Base-by-base conservation (phyloP, 2,329 filamentous ascomycete genomes). In the Xylaria sp. region DNA sequence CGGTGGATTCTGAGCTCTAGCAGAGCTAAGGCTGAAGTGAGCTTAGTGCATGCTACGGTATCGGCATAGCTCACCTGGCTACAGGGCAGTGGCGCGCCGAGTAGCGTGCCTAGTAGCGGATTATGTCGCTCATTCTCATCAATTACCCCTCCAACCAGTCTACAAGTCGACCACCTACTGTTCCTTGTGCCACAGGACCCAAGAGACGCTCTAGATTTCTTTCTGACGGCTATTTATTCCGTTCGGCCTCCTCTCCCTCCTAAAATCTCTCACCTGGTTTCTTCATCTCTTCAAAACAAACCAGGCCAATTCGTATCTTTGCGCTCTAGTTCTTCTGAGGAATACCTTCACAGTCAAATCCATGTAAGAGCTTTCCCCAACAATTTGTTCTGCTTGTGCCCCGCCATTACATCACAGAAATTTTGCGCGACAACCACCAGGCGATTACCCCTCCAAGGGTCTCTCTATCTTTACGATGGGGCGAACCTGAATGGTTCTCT, bases 361-460 rank as follows among this genome's bases (percentile, higher is more conserved):
- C 66, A 71, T 67, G 72, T 73, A 70, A 73, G 72, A 56, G 67
- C 63, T 66, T 63, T 63, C 68, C 58, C 70, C 68, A 67, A 59
- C 63, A 48, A 37, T 63, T 60, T 54, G 51, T 41, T 34, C 44
- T 50, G 8, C 28, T 57, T 28, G 41, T n/a, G 52, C 70, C 72
- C 72, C 69, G 70, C 72, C 63, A 72, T 72, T 67, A 48, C 65
- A 65, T 68, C 50, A 69, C 44, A 62, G 69, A 71, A 58, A 54
- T 66, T 63, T 55, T 64, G 31, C 59, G 50, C 62, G 55, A 63
- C 63, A 61, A 57, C 25, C 44, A 55, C 39, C 23, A 13, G n/a
- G 37, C 56, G 13, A 66, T 52, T 67, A 59, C 72, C 72, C 69
- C 72, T 67, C 72, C 67, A 66, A 15, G 7, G 13, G 18, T 15